Evolutionary conservation across 2,329 filamentous ascomycete species (phyloP).

Genomic region (Xylariaceae sp.): DNA sequence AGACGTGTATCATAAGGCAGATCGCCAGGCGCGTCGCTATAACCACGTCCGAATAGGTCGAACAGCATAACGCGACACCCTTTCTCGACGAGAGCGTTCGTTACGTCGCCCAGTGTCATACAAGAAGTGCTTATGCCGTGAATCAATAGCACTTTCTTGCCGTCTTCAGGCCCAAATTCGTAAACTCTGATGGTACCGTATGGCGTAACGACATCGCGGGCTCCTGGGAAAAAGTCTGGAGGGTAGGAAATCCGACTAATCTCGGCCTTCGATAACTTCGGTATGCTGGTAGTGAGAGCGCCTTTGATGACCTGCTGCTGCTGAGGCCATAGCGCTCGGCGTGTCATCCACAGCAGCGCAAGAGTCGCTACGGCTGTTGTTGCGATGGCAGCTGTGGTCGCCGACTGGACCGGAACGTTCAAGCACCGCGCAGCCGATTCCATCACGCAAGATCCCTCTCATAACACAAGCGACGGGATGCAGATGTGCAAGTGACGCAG

Average conservation of each 20-base stretch:
- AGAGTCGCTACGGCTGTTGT: constrained; percentile 43
- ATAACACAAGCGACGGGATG: too few relatives aligned
- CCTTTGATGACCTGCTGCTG: constrained; percentile 40
- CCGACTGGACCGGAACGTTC: constrained; percentile 22
- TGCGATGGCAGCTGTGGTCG: constrained; percentile 34
- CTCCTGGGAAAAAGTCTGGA: constrained; percentile 67
- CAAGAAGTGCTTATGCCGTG: constrained; percentile 85
- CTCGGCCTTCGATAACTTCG: constrained; percentile 36
- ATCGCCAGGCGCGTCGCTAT: constrained; percentile 61
- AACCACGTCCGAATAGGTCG: constrained; percentile 69
- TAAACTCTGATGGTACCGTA: constrained; percentile 77
- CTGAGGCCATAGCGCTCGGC: constrained; percentile 40
- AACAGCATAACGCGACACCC: constrained; percentile 82
- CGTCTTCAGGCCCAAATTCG: constrained; percentile 74
- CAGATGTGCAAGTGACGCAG: too few relatives aligned
- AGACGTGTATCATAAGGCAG: constrained; percentile 71
- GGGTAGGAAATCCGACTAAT: constrained; percentile 52
- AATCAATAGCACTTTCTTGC: constrained; percentile 72
- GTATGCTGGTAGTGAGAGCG: constrained; percentile 43
- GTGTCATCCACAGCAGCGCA: constrained; percentile 36
- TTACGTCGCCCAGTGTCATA: constrained; percentile 66
- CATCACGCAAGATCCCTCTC: constrained; percentile 20
- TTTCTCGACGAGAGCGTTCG: constrained; percentile 61
- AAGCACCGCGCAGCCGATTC: constrained; percentile 27
- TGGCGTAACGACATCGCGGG: constrained; percentile 69